Evolutionary conservation across 495 filamentous ascomycete genomes (phyloP), one percentile per base, ranked within the genome.

Genomic region (Saxophila tyrrhenica): DNA sequence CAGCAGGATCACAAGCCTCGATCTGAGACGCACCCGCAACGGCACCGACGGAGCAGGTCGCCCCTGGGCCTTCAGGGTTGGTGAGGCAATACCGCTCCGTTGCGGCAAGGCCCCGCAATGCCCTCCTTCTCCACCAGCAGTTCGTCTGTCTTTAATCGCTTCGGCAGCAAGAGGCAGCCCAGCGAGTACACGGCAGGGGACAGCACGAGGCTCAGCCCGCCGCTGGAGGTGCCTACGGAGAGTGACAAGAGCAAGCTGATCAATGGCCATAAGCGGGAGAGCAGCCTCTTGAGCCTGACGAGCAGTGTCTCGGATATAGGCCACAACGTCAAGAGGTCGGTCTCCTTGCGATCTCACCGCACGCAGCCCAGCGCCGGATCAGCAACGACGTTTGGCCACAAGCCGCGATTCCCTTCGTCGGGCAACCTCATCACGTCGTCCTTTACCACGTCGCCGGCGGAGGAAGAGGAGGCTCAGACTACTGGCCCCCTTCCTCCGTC

Each of bases 321-420:
- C 10, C 50, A 55, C 23, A 57, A 50, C 53, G 60, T 62, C 15
- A 35, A 52, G 16, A 42, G 60, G 19, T 57, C 52, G n/a, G 60
- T 62, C 17, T 62, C 60, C 15, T 42, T 62, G 24, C 60, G 60
- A 15, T 56, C 60, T 10, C 60, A 56, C 35, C 58, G 57, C 15
- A 55, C 53, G 10, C 58, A 56, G 44, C 53, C 24, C 42, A 50
- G 48, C 48, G 13, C n/a, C 19, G 48, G 48, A n/a, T 52, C 48
- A 13, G 39, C 25, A 1, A 32, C 46, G 9, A 43, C 17, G 20
- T 25, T 60, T n/a, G 57, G 58, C 22, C 54, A 56, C 25, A 25
- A 29, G 19, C 41, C 58, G 24, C 39, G 54, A 32, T 55, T 51
- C 24, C 53, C 58, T 2, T 60, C 58, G 13, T 56, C 58, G 2